phyloP scores from a whole-genome alignment of 1,284 basidiomycete genomes.

The Ustilago bromivora region DNA sequence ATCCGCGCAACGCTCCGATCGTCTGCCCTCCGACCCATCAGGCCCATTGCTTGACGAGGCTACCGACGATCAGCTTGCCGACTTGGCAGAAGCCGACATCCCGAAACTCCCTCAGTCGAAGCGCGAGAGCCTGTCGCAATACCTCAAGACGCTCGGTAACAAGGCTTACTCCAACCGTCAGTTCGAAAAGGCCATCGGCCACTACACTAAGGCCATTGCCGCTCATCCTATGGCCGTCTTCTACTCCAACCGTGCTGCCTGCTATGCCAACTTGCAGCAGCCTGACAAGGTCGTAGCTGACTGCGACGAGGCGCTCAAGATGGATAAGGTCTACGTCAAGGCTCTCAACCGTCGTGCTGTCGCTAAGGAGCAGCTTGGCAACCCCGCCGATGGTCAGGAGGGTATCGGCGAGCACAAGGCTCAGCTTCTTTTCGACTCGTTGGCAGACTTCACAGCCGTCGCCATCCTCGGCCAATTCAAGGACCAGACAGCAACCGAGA shows the following conservation, averaged over 20 bases:
- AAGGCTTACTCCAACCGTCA: conserved; percentile 84
- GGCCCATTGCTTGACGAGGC: conserved; percentile 67
- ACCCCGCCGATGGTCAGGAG: conserved; percentile 77
- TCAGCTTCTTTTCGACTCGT: conserved; percentile 53
- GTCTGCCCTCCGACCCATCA: conserved; percentile 36
- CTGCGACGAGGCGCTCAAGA: conserved; percentile 86
- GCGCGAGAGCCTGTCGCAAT: conserved; percentile 79
- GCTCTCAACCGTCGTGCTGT: conserved; percentile 92
- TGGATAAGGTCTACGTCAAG: conserved; percentile 91
- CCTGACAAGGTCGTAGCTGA: conserved; percentile 88
- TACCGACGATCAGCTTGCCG: conserved; percentile 59
- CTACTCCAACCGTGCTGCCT: conserved; percentile 97
- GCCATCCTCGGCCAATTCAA: conserved; percentile 94
- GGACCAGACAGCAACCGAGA: conserved; percentile 81
- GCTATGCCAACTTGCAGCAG: conserved; percentile 90
- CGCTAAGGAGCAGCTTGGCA: conserved; percentile 83
- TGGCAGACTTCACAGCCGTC: conserved; percentile 87
- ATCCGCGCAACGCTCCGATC: conserved; percentile 36
- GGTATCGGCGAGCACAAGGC: conserved; percentile 61
- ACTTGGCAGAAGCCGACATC: conserved; percentile 60
- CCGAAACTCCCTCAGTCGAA: conserved; percentile 57
- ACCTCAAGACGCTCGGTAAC: conserved; percentile 91
- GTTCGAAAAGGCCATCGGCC: conserved; percentile 81
- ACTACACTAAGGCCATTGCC: conserved; percentile 84
- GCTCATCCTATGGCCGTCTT: conserved; percentile 93